A percentile compares a stretch with the other conserved stretches of the same genome.
Evolutionary conservation across 805 yeast genomes (phyloP).

Genomic region (Suhomyces kilbournensis): DNA sequence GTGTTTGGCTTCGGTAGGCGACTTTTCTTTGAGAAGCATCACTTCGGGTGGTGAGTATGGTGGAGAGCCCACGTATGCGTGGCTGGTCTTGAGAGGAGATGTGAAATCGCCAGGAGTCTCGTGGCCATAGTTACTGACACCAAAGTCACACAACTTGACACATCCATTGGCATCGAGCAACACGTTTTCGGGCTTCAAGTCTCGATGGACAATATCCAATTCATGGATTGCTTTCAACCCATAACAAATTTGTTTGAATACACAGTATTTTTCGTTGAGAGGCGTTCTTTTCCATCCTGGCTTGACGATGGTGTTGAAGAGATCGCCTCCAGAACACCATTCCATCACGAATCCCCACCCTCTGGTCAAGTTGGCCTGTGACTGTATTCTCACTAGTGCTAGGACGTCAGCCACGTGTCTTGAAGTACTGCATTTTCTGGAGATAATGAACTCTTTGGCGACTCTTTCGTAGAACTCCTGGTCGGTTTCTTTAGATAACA

Average conservation of each 20-base stretch:
- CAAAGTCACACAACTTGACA: constrained; percentile 72
- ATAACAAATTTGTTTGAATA: constrained; percentile 64
- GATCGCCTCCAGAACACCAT: constrained; percentile 58
- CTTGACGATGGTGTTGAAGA: constrained; percentile 52
- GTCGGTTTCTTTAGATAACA: constrained; percentile 60
- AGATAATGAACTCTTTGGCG: constrained; percentile 59
- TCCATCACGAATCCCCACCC: constrained; percentile 80
- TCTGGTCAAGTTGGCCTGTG: constrained; percentile 50
- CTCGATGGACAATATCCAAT: constrained; percentile 66
- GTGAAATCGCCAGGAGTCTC: constrained; percentile 47
- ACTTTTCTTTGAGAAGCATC: constrained; percentile 44
- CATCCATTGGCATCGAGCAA: constrained; percentile 58
- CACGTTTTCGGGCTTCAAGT: constrained; percentile 73
- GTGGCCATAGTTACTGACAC: constrained; percentile 67
- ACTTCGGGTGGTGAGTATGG: constrained; percentile 83
- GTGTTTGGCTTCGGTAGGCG: constrained; percentile 29
- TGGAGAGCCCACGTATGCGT: constrained; percentile 69
- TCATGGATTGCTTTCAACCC: constrained; percentile 65
- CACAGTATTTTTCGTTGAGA: constrained; percentile 54
- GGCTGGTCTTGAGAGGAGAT: constrained; percentile 37
- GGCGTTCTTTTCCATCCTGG: constrained; percentile 59
- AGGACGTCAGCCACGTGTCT: constrained; percentile 59
- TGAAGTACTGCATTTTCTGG: constrained; percentile 51
- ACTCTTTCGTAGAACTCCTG: constrained; percentile 65
- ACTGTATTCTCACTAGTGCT: constrained; percentile 55